Percentiles rank a stretch among this genome's conserved stretches.
Evolutionary conservation across 2,329 filamentous ascomycete genomes (phyloP).

Genomic region (Akanthomyces dipterigenus): DNA sequence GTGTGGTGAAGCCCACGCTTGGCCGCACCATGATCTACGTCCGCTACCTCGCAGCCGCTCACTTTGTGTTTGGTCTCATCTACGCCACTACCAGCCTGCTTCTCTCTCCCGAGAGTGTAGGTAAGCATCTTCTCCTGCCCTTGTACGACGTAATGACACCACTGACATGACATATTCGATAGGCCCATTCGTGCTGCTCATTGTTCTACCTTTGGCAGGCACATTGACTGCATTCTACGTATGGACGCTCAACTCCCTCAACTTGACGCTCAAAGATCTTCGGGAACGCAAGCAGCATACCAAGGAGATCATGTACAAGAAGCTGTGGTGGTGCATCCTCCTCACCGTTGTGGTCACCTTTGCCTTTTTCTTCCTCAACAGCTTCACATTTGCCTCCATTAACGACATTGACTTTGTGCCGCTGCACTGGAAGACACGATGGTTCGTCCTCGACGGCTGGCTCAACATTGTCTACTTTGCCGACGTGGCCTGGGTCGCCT

Average conservation of each 20-base stretch:
- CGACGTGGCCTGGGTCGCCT: constrained; percentile 88
- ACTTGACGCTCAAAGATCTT: constrained; percentile 93
- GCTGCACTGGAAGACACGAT: constrained; percentile 93
- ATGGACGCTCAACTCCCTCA: constrained; percentile 95
- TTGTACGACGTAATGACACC: neutral
- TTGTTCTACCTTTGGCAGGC: constrained; percentile 84
- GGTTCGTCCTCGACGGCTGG: constrained; percentile 98
- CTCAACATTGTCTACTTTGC: constrained; percentile 92
- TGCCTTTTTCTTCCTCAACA: constrained; percentile 97
- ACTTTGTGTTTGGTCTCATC: constrained; percentile 91
- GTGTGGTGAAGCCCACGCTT: constrained; percentile 88
- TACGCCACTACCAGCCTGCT: constrained; percentile 87
- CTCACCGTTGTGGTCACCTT: constrained; percentile 92
- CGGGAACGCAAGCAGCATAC: constrained; percentile 86
- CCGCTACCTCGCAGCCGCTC: constrained; percentile 79
- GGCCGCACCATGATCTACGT: constrained; percentile 93
- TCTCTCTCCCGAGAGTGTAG: constrained; percentile 79
- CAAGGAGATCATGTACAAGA: constrained; percentile 95
- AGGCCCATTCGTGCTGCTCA: constrained; percentile 84
- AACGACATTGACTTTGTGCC: constrained; percentile 86
- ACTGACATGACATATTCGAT: constrained; percentile 17
- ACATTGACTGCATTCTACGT: constrained; percentile 97
- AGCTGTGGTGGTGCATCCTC: constrained; percentile 97
- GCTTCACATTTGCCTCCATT: constrained; percentile 83
- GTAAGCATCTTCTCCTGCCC: constrained; percentile 30